phyloP scores from a whole-genome alignment of 306 rosid genomes.

The Ormosia semicastrata region DNA sequence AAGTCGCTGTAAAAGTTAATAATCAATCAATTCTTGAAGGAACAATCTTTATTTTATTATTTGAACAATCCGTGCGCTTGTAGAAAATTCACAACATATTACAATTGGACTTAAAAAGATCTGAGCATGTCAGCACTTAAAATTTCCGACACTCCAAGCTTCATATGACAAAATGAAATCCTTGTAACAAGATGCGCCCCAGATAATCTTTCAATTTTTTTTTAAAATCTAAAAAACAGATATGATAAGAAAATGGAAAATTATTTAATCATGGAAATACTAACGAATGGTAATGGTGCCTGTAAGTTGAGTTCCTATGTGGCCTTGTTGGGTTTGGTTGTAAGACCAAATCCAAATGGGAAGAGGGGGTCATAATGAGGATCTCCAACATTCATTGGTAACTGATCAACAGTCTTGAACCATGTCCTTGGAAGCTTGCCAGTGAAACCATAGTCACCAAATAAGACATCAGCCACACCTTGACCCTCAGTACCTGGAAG shows the following conservation, averaged over 20 bases:
- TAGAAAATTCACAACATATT: too few species aligned
- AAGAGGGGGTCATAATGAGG: conserved; percentile 39
- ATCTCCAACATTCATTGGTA: conserved; percentile 46
- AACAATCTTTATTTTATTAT: too few species aligned
- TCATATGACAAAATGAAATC: too few species aligned
- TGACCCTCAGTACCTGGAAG: conserved; percentile 42
- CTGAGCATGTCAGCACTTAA: too few species aligned
- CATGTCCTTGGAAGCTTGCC: conserved; percentile 43
- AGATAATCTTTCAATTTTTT: too few species aligned
- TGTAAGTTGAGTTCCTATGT: neutral
- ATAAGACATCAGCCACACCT: conserved; percentile 41
- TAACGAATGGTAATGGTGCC: neutral
- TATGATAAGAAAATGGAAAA: neutral
- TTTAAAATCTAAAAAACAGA: neutral
- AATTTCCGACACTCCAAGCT: too few species aligned
- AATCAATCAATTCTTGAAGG: too few species aligned
- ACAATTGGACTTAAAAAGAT: too few species aligned
- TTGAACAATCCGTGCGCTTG: too few species aligned
- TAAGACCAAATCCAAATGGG: conserved; percentile 49
- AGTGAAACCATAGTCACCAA: conserved; percentile 40
- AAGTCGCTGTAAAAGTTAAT: too few species aligned
- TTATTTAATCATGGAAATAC: neutral
- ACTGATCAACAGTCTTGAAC: conserved; percentile 38
- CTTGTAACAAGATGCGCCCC: neutral
- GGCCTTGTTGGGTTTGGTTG: conserved; percentile 16